These are phyloP conservation scores for Rhodamnia rubescens DNA, from an alignment of 345 rosid species.

Conservation along the genomic window DNA sequence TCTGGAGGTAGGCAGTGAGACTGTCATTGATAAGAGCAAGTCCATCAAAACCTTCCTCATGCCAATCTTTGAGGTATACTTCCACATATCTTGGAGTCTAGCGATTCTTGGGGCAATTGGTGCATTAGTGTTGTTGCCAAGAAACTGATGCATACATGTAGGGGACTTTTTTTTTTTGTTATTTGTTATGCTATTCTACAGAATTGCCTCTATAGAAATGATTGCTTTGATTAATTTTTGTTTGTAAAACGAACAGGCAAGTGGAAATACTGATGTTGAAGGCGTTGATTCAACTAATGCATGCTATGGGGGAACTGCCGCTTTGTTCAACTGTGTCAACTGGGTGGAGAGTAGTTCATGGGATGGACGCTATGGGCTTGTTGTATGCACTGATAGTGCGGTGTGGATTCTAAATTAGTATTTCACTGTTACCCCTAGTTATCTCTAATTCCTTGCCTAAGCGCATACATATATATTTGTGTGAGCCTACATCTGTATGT, in stretches of 20 bases:
- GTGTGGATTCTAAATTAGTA: conserved; percentile 25
- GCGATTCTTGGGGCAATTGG: not conserved
- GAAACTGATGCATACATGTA: too few relatives aligned
- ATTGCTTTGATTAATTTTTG: not conserved
- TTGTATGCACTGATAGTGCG: conserved; percentile 94
- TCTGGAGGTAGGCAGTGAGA: conserved; percentile 95
- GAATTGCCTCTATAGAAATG: not conserved
- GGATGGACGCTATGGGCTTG: conserved; percentile 98
- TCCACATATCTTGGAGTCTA: not conserved
- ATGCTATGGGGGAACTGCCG: conserved; percentile 98
- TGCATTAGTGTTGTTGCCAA: not conserved
- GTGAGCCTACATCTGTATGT: not conserved
- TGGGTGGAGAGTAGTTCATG: conserved; percentile 98
- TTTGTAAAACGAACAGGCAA: conserved; percentile 36
- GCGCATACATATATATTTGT: not conserved
- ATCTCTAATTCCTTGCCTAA: not conserved
- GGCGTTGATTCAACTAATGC: conserved; percentile 98
- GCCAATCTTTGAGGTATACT: conserved; percentile 91
- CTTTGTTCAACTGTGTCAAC: conserved; percentile 89
- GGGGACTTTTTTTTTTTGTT: not conserved
- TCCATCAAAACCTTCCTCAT: conserved; percentile 96
- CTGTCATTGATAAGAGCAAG: conserved; percentile 97
- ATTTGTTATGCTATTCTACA: not conserved
- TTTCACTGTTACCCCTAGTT: not conserved
- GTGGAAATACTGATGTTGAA: conserved; percentile 93